Evolutionary conservation across 2,329 filamentous ascomycete genomes (phyloP).

Genomic region (Calonectria fujianensis): DNA sequence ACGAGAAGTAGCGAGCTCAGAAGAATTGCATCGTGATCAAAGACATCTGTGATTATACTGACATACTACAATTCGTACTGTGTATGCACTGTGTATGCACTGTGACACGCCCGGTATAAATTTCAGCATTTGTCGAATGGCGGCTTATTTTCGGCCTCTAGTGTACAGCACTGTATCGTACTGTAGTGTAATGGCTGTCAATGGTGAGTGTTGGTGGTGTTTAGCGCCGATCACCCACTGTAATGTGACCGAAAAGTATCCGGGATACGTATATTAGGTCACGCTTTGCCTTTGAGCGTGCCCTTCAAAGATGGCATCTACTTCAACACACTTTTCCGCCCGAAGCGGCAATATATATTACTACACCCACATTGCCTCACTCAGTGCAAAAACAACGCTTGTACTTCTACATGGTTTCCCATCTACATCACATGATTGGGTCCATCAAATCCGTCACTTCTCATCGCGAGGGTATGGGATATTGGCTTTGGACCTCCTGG

Average conservation of each 20-base stretch:
- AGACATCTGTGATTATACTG: no score
- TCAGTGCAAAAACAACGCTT: slow-evolving; percentile 57
- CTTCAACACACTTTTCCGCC: slow-evolving; percentile 42
- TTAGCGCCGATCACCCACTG: slow-evolving; percentile 10
- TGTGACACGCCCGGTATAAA: no score
- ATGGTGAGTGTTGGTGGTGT: not conserved
- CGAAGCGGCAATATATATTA: slow-evolving; percentile 53
- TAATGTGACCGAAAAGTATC: slow-evolving; percentile 55
- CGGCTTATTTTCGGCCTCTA: no score
- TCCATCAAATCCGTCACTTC: slow-evolving; percentile 61
- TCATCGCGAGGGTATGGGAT: slow-evolving; percentile 63
- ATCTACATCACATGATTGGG: slow-evolving; percentile 67
- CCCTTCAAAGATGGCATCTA: slow-evolving; percentile 32
- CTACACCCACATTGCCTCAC: slow-evolving; percentile 55
- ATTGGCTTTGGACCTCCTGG: slow-evolving; percentile 64
- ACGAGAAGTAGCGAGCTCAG: no score
- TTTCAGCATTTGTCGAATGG: no score
- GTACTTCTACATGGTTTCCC: slow-evolving; percentile 71
- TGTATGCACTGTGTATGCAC: no score
- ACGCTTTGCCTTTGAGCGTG: not conserved
- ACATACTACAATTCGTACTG: no score
- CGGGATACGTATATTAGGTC: slow-evolving; percentile 30
- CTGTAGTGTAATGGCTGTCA: no score
- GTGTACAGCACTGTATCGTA: no score
- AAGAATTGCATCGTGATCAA: no score